A percentile compares a stretch with the other conserved stretches of the same genome.
Evolutionary conservation across 2,329 filamentous ascomycete species (phyloP).

Genomic region (Aurifilum marmelostoma): DNA sequence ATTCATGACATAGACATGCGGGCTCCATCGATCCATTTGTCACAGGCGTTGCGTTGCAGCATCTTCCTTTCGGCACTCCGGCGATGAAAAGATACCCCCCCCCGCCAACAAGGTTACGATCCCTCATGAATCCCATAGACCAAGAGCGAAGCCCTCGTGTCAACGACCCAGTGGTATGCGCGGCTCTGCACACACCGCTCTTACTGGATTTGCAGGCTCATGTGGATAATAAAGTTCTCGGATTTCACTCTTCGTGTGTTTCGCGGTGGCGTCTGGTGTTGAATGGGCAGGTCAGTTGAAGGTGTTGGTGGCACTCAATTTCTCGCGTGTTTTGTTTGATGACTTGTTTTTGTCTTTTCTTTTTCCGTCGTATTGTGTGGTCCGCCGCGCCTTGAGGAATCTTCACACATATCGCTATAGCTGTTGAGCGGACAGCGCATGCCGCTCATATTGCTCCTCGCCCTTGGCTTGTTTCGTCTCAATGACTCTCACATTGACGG

Average conservation of each 20-base stretch:
- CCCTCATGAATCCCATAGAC: slow-evolving; percentile 26
- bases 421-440: slow-evolving; percentile 21
- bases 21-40: slow-evolving; percentile 6
- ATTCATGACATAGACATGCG: slow-evolving; percentile 9
- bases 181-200: slow-evolving; percentile 20
- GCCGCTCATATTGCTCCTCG: slow-evolving; percentile 21
- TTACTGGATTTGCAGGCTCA: slow-evolving; percentile 21
- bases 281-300: slow-evolving; percentile 19
- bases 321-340: slow-evolving; percentile 6
- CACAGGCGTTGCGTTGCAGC: slow-evolving; percentile 21
- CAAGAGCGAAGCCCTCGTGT: slow-evolving; percentile 23
- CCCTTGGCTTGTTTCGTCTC: slow-evolving; percentile 26
- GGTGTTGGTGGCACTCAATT: slow-evolving; percentile 23
- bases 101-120: slow-evolving; percentile 28
- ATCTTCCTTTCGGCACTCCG: slow-evolving; percentile 16
- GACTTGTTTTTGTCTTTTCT: slow-evolving; percentile 10
- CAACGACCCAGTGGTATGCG: slow-evolving; percentile 22
- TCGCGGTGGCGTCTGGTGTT: slow-evolving; percentile 31
- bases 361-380: slow-evolving; percentile 13
- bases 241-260: slow-evolving; percentile 30
- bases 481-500: slow-evolving; percentile 13
- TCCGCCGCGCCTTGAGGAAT: slow-evolving; percentile 13
- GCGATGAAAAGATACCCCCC: slow-evolving; percentile 19
- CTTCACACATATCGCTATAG: slow-evolving; percentile 24
- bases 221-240: slow-evolving; percentile 22